Evolutionary conservation across 352 stramenopile species (phyloP).

Genomic region (Aphanomyces euteiches): DNA sequence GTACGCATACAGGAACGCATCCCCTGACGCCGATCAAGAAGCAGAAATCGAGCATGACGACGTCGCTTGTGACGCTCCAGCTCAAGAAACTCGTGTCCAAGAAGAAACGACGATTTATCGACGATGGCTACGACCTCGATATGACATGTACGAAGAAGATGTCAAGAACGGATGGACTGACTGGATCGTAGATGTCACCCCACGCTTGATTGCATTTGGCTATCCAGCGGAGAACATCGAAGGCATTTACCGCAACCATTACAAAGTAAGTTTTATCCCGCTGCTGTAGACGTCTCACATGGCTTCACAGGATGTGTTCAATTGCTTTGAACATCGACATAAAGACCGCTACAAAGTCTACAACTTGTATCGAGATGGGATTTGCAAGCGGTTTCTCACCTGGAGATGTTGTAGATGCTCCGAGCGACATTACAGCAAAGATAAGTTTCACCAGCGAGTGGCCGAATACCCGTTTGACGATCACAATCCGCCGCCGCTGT

Average conservation of each 20-base stretch:
- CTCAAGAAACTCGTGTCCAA: constrained; percentile 87
- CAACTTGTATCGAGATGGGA: constrained; percentile 56
- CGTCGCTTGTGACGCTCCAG: constrained; percentile 34
- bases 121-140: constrained; percentile 90
- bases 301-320: constrained; percentile 62
- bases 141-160: constrained; percentile 57
- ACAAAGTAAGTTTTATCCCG: constrained; percentile 37
- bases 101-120: constrained; percentile 83
- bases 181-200: constrained; percentile 53
- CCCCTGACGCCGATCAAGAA: not conserved
- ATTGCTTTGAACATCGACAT: constrained; percentile 87
- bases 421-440: constrained; percentile 75
- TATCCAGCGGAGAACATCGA: constrained; percentile 87
- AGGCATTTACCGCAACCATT: constrained; percentile 86
- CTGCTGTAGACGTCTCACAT: not conserved
- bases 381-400: too few species aligned
- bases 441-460: constrained; percentile 66
- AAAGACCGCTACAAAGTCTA: constrained; percentile 81
- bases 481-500: constrained; percentile 74
- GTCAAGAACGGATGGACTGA: not conserved
- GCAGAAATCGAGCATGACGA: constrained; percentile 5
- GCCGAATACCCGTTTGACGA: constrained; percentile 84
- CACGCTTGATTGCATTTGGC: constrained; percentile 81
- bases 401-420: constrained; percentile 39
- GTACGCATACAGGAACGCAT: not conserved